Base-by-base conservation (phyloP, 805 yeast species). In the Zygosaccharomyces bisporus region DNA sequence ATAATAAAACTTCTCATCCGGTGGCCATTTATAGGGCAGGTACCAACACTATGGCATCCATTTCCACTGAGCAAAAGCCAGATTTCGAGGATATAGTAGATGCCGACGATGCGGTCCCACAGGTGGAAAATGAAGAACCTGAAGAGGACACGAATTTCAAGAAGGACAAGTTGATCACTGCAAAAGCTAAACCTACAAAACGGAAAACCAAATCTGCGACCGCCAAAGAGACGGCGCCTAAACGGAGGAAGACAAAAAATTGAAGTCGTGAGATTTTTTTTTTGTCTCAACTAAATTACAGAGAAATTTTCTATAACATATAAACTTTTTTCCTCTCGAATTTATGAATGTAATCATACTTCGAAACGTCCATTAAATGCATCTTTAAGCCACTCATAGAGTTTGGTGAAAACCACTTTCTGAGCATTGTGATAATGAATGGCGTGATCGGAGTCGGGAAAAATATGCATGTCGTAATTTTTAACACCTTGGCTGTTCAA, bases 371-470 rank as follows among this genome's bases (percentile, higher is more conserved):
- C 77, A 7, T 51, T 60, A 53, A 80, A 83, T 0, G 87, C 87
- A 51, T 74, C 69, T 38, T 61, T 56, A 53, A 84, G 54, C 98
- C 98, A 90, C 42, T 66, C 61, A 50, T 73, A 72, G 35, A 93
- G 64, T 61, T 83, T 81, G 53, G 81, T 86, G 61, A 77, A 86
- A 7, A 93, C 83, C 29, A 89, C 73, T 9, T 68, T 65, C 60
- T 80, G 78, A 3, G 95, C 96, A 61, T 88, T 87, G 66, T 93
- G 95, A 61, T 73, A 80, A 40, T 64, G 66, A 35, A 93, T 91
- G 37, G 82, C 73, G 63, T 93, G 99, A 59, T 90, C 91, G 18
- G 95, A 85, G 63, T 93, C 99, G 0, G 99, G 98, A 67, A 83
- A 93, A 10, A 89, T 75, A 54, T 82, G 89, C 69, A 89, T 72